Evolutionary conservation across 2,329 filamentous ascomycete genomes (phyloP).

Genomic region (Verticillium tricorpus): DNA sequence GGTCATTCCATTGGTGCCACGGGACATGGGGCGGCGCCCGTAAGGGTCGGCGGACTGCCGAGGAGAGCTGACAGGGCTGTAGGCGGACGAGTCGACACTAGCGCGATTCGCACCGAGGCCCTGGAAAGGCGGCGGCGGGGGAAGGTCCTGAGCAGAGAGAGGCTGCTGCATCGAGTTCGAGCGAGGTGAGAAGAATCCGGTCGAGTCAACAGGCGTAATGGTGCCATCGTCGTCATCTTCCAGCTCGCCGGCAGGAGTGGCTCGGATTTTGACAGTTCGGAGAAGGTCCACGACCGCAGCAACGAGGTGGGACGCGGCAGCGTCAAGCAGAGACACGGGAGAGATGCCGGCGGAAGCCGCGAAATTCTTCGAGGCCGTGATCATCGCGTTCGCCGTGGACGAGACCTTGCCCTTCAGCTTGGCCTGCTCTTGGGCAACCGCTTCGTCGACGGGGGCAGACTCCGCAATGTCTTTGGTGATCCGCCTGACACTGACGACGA

Average conservation of each 20-base stretch:
- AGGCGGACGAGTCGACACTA: slow-evolving; percentile 68
- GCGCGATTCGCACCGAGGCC: slow-evolving; percentile 50
- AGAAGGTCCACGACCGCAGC: slow-evolving; percentile 82
- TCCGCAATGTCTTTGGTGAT: slow-evolving; percentile 79
- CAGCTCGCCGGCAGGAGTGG: slow-evolving; percentile 70
- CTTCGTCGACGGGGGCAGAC: slow-evolving; percentile 47
- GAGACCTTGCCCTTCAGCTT: slow-evolving; percentile 80
- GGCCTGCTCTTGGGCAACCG: slow-evolving; percentile 51
- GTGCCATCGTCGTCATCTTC: slow-evolving; percentile 70
- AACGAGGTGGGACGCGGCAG: slow-evolving; percentile 85
- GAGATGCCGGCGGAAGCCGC: slow-evolving; percentile 77
- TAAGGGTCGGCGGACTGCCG: slow-evolving; percentile 50
- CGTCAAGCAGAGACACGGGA: slow-evolving; percentile 89
- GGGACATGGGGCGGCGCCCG: slow-evolving; percentile 15
- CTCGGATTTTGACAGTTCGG: slow-evolving; percentile 75
- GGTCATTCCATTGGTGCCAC: slow-evolving; percentile 25
- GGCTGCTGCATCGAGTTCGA: slow-evolving; percentile 33
- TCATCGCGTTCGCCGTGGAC: slow-evolving; percentile 91
- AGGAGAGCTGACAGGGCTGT: slow-evolving; percentile 69
- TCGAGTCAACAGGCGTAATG: slow-evolving; percentile 61
- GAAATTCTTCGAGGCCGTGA: slow-evolving; percentile 92
- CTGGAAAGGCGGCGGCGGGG: slow-evolving; percentile 52
- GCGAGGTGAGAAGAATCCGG: slow-evolving; percentile 62
- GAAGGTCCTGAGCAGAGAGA: slow-evolving; percentile 27
- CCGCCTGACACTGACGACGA: slow-evolving; percentile 75